These are phyloP conservation scores for Anacardium occidentale DNA, from an alignment of 345 rosid genomes.

Conservation along the genomic window DNA sequence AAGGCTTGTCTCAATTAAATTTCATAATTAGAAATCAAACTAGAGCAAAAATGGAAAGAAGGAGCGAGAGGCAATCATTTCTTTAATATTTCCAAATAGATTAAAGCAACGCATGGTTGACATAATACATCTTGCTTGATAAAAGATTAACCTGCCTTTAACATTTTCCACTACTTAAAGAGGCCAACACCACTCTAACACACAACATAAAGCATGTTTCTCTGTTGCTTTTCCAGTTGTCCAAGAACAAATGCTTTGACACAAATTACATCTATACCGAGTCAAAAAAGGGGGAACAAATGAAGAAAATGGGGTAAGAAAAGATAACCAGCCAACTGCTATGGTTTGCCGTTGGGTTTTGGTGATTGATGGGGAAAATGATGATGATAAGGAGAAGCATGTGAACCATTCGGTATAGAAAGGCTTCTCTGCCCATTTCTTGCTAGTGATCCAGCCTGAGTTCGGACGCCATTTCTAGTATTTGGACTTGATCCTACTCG, in stretches of 20 bases:
- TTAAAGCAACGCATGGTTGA: conserved; percentile 20
- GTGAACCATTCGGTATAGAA: conserved; percentile 72
- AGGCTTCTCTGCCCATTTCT: conserved; percentile 73
- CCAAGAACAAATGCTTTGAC: conserved; percentile 37
- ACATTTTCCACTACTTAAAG: conserved; percentile 13
- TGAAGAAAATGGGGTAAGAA: conserved; percentile 13
- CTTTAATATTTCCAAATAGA: conserved; percentile 32
- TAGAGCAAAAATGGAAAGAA: background rate
- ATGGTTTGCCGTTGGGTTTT: conserved; percentile 55
- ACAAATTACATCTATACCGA: conserved; percentile 37
- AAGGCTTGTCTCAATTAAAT: background rate
- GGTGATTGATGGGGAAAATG: conserved; percentile 65
- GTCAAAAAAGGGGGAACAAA: conserved; percentile 17
- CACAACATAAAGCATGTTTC: conserved; percentile 29
- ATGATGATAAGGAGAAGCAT: conserved; percentile 64
- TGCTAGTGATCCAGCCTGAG: conserved; percentile 38
- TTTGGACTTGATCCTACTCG: conserved; percentile 38
- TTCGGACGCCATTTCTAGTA: conserved; percentile 42
- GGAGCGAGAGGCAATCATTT: conserved; percentile 6
- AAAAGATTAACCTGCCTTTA: conserved; percentile 20
- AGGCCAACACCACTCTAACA: conserved; percentile 28
- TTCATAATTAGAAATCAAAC: too few species aligned
- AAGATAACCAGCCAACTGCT: conserved; percentile 24
- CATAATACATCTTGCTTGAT: conserved; percentile 21
- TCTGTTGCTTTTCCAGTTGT: conserved; percentile 34